A percentile compares a stretch with the other conserved stretches of the same genome.
phyloP scores from a whole-genome alignment of 495 filamentous ascomycete species.

The Amorphotheca resinae region DNA sequence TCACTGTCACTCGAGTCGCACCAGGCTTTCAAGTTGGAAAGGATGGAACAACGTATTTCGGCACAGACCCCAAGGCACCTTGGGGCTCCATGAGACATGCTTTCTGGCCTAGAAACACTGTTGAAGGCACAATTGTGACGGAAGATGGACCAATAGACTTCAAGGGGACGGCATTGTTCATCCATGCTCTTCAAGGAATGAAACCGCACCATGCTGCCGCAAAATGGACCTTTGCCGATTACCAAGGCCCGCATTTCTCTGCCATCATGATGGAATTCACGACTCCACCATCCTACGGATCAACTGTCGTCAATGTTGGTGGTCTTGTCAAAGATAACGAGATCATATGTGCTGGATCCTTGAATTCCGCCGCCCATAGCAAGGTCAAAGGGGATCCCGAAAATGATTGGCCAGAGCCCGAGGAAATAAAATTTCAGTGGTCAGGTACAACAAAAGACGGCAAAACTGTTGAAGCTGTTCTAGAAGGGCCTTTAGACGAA shows the following conservation, averaged over 20 bases:
- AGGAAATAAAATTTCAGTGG: slow-evolving; percentile 64
- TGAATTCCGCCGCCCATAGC: slow-evolving; percentile 51
- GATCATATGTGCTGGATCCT: slow-evolving; percentile 59
- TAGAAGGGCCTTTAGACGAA: slow-evolving; percentile 58
- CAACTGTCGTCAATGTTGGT: slow-evolving; percentile 74
- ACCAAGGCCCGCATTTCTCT: slow-evolving; percentile 75
- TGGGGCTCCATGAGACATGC: slow-evolving; percentile 87
- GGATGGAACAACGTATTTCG: slow-evolving; percentile 73
- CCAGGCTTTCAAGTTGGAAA: slow-evolving; percentile 82
- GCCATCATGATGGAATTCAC: slow-evolving; percentile 93
- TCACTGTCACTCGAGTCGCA: slow-evolving; percentile 60
- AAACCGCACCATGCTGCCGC: slow-evolving; percentile 96
- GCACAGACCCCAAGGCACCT: slow-evolving; percentile 69
- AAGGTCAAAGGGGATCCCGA: slow-evolving; percentile 54
- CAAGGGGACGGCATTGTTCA: slow-evolving; percentile 59
- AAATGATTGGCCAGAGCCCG: slow-evolving; percentile 84
- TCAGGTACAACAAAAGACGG: slow-evolving; percentile 64
- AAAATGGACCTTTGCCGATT: slow-evolving; percentile 86
- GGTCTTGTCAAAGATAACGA: slow-evolving; percentile 69
- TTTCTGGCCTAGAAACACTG: slow-evolving; percentile 81
- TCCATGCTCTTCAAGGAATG: slow-evolving; percentile 89
- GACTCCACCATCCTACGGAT: slow-evolving; percentile 89
- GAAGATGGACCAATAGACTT: slow-evolving; percentile 74
- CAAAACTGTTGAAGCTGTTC: slow-evolving; percentile 49
- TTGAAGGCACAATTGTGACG: slow-evolving; percentile 74